Evolutionary conservation across 148 eudicot genomes (phyloP).

Genomic region (Dysphania ambrosioides): DNA sequence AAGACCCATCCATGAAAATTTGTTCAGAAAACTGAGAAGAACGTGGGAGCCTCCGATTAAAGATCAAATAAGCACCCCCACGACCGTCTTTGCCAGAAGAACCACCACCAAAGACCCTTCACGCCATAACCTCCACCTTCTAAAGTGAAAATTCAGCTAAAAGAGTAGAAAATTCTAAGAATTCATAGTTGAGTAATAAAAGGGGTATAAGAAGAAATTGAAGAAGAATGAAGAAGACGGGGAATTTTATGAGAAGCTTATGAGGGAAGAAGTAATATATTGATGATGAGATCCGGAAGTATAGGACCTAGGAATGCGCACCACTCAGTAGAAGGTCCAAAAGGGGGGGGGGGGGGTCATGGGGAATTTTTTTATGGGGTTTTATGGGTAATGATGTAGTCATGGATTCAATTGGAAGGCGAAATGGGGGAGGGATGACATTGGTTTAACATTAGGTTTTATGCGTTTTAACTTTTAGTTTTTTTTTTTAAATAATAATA

Average conservation of each 20-base stretch:
- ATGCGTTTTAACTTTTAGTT: too few relatives aligned
- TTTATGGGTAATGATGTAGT: conserved; percentile 17
- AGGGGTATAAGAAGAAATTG: neutral
- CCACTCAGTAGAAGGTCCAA: conserved; percentile 27
- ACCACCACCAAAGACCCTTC: conserved; percentile 31
- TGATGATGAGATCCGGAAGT: conserved; percentile 81
- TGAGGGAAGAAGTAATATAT: conserved; percentile 93
- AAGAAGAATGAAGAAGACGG: neutral
- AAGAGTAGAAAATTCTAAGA: conserved; percentile 14
- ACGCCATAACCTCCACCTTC: conserved; percentile 37
- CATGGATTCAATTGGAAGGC: too few relatives aligned
- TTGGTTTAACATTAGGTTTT: too few relatives aligned
- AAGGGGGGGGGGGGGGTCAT: neutral
- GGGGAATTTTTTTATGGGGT: neutral
- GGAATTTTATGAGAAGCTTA: conserved; percentile 35
- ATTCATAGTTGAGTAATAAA: conserved; percentile 12
- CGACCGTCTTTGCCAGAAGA: conserved; percentile 8
- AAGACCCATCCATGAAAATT: conserved; percentile 48
- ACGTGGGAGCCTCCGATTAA: conserved; percentile 23
- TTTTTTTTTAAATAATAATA: too few relatives aligned
- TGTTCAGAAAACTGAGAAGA: conserved; percentile 43
- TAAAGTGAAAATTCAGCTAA: neutral
- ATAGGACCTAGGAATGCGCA: conserved; percentile 60
- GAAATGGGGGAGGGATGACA: too few relatives aligned
- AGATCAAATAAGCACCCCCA: conserved; percentile 25